A percentile compares a stretch with the other conserved stretches of the same genome.
Conservation (phyloP, 305 asterid species). For the Fraxinus ornus region DNA sequence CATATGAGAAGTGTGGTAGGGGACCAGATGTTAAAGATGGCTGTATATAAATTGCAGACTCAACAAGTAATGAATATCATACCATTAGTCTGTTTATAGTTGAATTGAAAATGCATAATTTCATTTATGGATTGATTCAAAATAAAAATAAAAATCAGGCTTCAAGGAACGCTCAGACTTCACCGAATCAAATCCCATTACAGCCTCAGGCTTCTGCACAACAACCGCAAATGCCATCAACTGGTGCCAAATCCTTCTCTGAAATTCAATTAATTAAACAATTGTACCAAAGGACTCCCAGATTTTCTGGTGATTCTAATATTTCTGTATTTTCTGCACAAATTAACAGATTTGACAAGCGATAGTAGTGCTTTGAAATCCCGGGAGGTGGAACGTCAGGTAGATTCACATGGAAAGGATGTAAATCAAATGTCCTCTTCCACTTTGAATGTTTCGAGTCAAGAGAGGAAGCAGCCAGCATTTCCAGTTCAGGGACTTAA, state of each 20-base stretch:
- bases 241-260: slow-evolving; percentile 42
- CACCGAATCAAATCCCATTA: slow-evolving; percentile 47
- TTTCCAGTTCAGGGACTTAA: slow-evolving; percentile 64
- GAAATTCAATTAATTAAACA: slow-evolving; percentile 8
- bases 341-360: slow-evolving; percentile 38
- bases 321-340: slow-evolving; percentile 28
- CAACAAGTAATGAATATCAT: slow-evolving; percentile 45
- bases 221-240: slow-evolving; percentile 50
- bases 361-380: slow-evolving; percentile 45
- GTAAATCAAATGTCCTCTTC: slow-evolving; percentile 48
- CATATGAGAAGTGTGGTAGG: slow-evolving; percentile 88
- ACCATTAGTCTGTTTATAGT: slow-evolving; percentile 16
- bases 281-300: slow-evolving; percentile 10
- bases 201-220: slow-evolving; percentile 56
- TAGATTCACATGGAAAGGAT: slow-evolving; percentile 54
- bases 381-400: slow-evolving; percentile 51
- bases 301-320: slow-evolving; percentile 26
- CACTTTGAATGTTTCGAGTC: slow-evolving; percentile 45
- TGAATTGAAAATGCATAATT: slow-evolving; percentile 10
- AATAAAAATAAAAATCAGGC: slow-evolving; percentile 43
- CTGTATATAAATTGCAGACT: slow-evolving; percentile 73
- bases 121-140: slow-evolving; percentile 24
- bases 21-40: slow-evolving; percentile 90
- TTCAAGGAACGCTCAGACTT: slow-evolving; percentile 42
- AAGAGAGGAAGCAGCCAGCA: slow-evolving; percentile 64